These are phyloP conservation scores for Penicillium roqueforti DNA, from an alignment of 495 filamentous ascomycete genomes.

Conservation along the genomic window DNA sequence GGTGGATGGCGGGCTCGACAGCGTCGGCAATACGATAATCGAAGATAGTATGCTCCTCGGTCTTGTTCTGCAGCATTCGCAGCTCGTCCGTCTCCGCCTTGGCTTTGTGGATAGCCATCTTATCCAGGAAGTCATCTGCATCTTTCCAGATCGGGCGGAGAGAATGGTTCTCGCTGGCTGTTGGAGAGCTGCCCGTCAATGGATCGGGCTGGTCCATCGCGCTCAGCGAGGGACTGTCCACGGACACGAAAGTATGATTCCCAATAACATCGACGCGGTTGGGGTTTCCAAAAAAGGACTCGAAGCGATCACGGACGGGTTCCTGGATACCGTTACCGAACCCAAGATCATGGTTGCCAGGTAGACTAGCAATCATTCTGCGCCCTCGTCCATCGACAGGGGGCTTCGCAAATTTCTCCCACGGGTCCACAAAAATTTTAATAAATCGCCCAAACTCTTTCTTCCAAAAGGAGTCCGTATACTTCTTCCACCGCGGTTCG, in stretches of 20 bases:
- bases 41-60: constrained; percentile 41
- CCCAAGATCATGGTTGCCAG: constrained; percentile 96
- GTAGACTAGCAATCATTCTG: constrained; percentile 74
- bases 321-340: constrained; percentile 81
- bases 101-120: constrained; percentile 46
- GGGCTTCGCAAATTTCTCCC: constrained; percentile 41
- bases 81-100: constrained; percentile 43
- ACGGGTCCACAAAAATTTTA: constrained; percentile 68
- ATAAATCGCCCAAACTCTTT: constrained; percentile 76
- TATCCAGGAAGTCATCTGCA: constrained; percentile 68
- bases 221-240: constrained; percentile 84
- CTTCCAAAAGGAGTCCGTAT: constrained; percentile 76
- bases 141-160: constrained; percentile 68
- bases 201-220: constrained; percentile 57
- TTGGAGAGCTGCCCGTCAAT: constrained; percentile 40
- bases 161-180: constrained; percentile 31
- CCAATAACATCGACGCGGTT: constrained; percentile 86
- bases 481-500: constrained; percentile 66
- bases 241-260: constrained; percentile 91
- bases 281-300: constrained; percentile 81
- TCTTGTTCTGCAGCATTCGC: constrained; percentile 36
- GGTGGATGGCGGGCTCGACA: constrained; percentile 23
- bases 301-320: constrained; percentile 74
- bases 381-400: constrained; percentile 42
- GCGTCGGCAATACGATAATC: constrained; percentile 42